Conservation (phyloP, 305 asterid genomes). For the Rubia balearica region DNA sequence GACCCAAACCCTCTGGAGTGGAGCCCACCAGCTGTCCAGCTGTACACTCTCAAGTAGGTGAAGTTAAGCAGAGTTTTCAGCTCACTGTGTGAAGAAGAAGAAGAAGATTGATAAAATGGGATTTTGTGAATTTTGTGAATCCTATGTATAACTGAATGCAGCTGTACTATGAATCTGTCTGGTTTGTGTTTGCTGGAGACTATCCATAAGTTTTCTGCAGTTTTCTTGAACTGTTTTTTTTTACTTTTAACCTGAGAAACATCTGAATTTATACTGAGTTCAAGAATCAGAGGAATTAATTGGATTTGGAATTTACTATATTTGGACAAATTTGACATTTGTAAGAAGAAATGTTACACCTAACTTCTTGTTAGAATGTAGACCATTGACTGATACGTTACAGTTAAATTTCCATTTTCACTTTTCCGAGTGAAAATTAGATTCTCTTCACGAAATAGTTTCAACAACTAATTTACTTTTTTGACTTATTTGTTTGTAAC, state of each 20-base stretch:
- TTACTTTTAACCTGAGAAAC: too few relatives aligned
- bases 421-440: background rate
- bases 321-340: background rate
- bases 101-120: background rate
- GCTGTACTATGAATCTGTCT: background rate
- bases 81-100: background rate
- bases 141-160: background rate
- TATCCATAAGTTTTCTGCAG: slow-evolving; percentile 2
- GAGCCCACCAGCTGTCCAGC: slow-evolving; percentile 3
- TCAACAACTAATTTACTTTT: background rate
- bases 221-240: background rate
- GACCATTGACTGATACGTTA: background rate
- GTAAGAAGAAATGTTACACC: background rate
- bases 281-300: background rate
- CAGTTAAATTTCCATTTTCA: background rate
- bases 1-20: background rate
- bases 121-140: background rate
- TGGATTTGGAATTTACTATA: background rate
- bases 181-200: slow-evolving; percentile 8
- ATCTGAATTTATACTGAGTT: background rate
- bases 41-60: slow-evolving; percentile 7
- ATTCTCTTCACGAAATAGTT: background rate
- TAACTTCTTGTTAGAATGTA: background rate
- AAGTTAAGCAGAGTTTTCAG: background rate
- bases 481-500: background rate